Conservation (phyloP, 306 rosid genomes). For the Mimosa bimucronata region DNA sequence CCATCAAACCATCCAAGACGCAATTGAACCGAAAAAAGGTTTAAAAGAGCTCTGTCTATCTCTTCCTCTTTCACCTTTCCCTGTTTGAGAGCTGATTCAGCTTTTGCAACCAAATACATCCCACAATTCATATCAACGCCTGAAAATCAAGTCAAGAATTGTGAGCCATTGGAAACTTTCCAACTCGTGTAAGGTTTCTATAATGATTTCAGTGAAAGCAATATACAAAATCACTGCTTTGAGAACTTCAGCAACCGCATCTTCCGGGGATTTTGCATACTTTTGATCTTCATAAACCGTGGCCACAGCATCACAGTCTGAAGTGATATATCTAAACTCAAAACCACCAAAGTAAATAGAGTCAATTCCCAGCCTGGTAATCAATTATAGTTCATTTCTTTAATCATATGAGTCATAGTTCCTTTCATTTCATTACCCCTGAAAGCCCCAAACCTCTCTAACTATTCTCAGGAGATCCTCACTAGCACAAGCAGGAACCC, state of each 20-base stretch:
- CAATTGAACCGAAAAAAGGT: constrained; percentile 81
- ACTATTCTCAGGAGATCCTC: constrained; percentile 65
- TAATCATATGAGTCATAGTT: constrained; percentile 26
- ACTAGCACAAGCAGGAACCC: constrained; percentile 90
- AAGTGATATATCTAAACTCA: constrained; percentile 75
- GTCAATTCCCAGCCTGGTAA: not conserved
- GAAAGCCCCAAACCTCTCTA: constrained; percentile 75
- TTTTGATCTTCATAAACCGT: constrained; percentile 77
- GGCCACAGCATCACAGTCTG: constrained; percentile 98
- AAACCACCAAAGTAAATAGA: constrained; percentile 31
- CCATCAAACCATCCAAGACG: constrained; percentile 88
- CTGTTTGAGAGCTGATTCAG: constrained; percentile 58
- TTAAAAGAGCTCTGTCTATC: constrained; percentile 76
- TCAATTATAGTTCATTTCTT: not conserved
- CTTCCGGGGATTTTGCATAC: constrained; percentile 60
- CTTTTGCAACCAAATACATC: constrained; percentile 63
- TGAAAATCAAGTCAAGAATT: constrained; percentile 34
- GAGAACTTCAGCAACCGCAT: constrained; percentile 84
- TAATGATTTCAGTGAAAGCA: constrained; percentile 15
- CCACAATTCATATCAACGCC: constrained; percentile 92
- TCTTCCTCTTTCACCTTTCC: constrained; percentile 81
- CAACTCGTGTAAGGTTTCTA: not conserved
- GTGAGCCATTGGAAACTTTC: constrained; percentile 9
- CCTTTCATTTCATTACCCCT: constrained; percentile 72
- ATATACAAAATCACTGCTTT: constrained; percentile 65